A percentile compares a stretch with the other conserved stretches of the same genome.
phyloP scores from a whole-genome alignment of 768 basidiomycete species.

The Dioszegia crocea region DNA sequence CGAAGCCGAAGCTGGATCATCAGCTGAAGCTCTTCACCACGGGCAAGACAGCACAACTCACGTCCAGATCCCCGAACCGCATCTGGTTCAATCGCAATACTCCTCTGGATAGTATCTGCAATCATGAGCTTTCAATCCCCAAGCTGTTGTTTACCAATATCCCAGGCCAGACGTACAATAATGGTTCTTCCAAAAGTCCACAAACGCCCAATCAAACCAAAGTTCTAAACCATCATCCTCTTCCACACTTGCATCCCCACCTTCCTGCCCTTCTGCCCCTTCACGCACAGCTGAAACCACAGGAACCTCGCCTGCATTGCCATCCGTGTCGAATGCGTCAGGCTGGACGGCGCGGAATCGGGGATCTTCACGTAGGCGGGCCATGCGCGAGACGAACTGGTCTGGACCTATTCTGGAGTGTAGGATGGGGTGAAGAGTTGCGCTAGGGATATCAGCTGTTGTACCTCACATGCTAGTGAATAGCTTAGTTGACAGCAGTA shows the following conservation, averaged over 20 bases:
- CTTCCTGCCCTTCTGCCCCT: conserved; percentile 8
- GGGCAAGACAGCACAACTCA: too few species aligned
- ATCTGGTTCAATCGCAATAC: conserved; percentile 52
- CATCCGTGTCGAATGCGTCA: conserved; percentile 63
- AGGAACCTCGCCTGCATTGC: conserved; percentile 15
- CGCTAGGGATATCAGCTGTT: conserved; percentile 52
- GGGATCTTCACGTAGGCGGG: conserved; percentile 82
- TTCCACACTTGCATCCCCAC: conserved; percentile 51
- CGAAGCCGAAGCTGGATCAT: conserved; percentile 50
- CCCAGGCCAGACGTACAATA: conserved; percentile 64
- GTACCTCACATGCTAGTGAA: background rate
- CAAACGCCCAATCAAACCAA: conserved; percentile 98
- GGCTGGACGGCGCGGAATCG: conserved; percentile 86
- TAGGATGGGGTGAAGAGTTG: conserved; percentile 83
- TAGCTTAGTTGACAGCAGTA: too few species aligned
- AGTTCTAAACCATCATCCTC: conserved; percentile 66
- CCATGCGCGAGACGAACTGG: conserved; percentile 78
- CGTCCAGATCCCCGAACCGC: conserved; percentile 43
- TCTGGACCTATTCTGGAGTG: conserved; percentile 80
- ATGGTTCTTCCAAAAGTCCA: conserved; percentile 98
- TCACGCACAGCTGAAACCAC: conserved; percentile 14
- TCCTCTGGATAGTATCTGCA: conserved; percentile 52
- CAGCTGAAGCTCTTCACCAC: background rate
- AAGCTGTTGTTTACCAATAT: background rate
- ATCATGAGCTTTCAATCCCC: conserved; percentile 8